Base-by-base conservation (phyloP, 2,329 filamentous ascomycete genomes). In the Hypoxylon sp. region DNA sequence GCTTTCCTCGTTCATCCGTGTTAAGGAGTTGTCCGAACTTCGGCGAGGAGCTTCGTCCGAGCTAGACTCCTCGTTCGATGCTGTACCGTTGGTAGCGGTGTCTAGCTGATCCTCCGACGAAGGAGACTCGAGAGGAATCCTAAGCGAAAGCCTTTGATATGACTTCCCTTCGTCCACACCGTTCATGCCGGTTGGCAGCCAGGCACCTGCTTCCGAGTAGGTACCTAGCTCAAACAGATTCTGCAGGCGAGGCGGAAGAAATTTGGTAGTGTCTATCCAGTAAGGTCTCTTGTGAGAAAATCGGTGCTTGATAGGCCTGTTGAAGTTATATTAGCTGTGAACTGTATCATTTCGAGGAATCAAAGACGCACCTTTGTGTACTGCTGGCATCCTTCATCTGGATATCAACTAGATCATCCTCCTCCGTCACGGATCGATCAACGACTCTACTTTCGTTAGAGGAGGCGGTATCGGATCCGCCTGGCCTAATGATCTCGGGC, bases 401-500 rank as follows among this genome's bases (percentile, higher is more conserved):
- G 11, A 99, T 86, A 66, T 97, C 90, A 4, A 97, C 89, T 64
- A 97, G 84, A 55, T 90, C 90, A 55, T 97, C 92, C 69, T 97
- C 93, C 7, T 91, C 89, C 67, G 92, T 87, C 2, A 96, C 82
- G 2, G 92, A 96, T 19, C 84, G 81, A 32, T 90, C 87, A 50
- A 87, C 82, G 35, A 96, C 79, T 65, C 88, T 88, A 15, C 82
- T 78, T 59, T 89, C 88, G 7, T 81, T 82, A 3, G 85, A 85
- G 3, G 84, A 87, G 56, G 89, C 83, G 3, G 81, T 55, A 35
- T 85, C 81, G 0, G 83, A 86, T 13, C 76, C 78, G 11, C 77
- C 86, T 48, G 86, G 83, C 7, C 88, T 75, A 13, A 90, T 81
- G 32, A 87, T 80, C 63, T 93, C 90, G 2, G 84, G 83, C 46